Conservation (phyloP, 1,284 basidiomycete species). For the Boletellus deceptivus region DNA sequence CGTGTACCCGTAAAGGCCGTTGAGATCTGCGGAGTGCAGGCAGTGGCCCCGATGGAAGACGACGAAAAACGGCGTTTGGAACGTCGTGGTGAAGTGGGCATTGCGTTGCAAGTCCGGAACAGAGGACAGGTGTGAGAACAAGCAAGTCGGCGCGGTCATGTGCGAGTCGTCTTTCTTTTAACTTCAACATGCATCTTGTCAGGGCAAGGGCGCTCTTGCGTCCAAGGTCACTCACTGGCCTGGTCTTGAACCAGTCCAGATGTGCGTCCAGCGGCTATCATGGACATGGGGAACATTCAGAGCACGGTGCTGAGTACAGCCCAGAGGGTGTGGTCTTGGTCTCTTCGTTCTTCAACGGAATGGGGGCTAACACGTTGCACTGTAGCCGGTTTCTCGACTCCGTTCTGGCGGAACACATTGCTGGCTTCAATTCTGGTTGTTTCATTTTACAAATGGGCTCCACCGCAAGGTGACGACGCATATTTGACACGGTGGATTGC, state of each 20-base stretch:
- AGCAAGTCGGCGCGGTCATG: too few species aligned
- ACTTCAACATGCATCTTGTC: slow-evolving; percentile 27
- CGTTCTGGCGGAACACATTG: slow-evolving; percentile 62
- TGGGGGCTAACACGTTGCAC: slow-evolving; percentile 5
- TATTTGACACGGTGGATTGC: slow-evolving; percentile 64
- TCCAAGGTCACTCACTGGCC: slow-evolving; percentile 19
- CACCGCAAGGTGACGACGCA: slow-evolving; percentile 53
- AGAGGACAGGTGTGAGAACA: slow-evolving; percentile 20
- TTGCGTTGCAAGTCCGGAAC: slow-evolving; percentile 1
- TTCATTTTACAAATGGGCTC: slow-evolving; percentile 65
- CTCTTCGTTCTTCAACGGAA: slow-evolving; percentile 1
- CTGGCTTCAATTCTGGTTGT: slow-evolving; percentile 46
- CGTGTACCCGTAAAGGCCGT: slow-evolving; percentile 12
- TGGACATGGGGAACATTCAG: slow-evolving; percentile 37
- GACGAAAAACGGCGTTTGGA: slow-evolving; percentile 33
- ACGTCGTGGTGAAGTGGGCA: slow-evolving; percentile 35
- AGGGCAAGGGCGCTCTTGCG: slow-evolving; percentile 36
- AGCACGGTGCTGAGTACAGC: slow-evolving; percentile 44
- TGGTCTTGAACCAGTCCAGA: slow-evolving; percentile 34
- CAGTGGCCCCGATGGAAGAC: slow-evolving; percentile 23
- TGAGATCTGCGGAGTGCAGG: slow-evolving; percentile 24
- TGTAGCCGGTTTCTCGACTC: slow-evolving; percentile 51
- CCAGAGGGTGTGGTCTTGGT: slow-evolving; percentile 49
- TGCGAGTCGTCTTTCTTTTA: neutral
- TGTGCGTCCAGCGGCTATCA: slow-evolving; percentile 38